Percentiles rank a stretch among this genome's conserved stretches.
Conservation (phyloP, 306 rosid species). For the Quercus aquifolioides region DNA sequence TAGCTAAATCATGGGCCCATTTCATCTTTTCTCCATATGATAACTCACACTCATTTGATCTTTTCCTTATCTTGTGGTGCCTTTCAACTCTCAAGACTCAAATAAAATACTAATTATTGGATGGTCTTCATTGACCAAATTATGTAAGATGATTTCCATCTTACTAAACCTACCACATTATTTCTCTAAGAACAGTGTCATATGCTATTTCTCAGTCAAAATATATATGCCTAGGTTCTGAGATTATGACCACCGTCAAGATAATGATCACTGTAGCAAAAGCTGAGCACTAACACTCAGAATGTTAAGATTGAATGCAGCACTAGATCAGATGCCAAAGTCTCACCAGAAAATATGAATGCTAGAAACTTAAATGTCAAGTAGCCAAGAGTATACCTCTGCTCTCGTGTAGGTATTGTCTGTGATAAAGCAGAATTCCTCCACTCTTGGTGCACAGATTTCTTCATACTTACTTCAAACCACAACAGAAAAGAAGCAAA, state of each 20-base stretch:
- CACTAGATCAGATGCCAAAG: not conserved
- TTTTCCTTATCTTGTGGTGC: not conserved
- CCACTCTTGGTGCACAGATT: constrained; percentile 72
- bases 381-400: constrained; percentile 55
- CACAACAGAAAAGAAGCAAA: constrained; percentile 29
- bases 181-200: not conserved
- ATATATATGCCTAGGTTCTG: not conserved
- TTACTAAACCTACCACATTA: not conserved
- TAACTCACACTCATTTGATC: not conserved
- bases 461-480: constrained; percentile 79
- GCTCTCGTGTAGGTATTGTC: constrained; percentile 72
- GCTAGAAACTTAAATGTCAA: not conserved
- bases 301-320: not conserved
- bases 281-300: not conserved
- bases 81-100: not conserved
- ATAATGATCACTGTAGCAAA: not conserved
- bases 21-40: no score
- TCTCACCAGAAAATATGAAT: not conserved
- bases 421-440: constrained; percentile 84
- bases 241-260: not conserved
- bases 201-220: not conserved
- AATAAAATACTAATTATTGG: not conserved
- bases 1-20: no score
- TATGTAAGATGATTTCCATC: not conserved
- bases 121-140: not conserved